Percentiles rank a stretch among this genome's conserved stretches.
These are phyloP conservation scores for Solanum tarijense DNA, from an alignment of 257 asterid genomes.

Conservation along the genomic window DNA sequence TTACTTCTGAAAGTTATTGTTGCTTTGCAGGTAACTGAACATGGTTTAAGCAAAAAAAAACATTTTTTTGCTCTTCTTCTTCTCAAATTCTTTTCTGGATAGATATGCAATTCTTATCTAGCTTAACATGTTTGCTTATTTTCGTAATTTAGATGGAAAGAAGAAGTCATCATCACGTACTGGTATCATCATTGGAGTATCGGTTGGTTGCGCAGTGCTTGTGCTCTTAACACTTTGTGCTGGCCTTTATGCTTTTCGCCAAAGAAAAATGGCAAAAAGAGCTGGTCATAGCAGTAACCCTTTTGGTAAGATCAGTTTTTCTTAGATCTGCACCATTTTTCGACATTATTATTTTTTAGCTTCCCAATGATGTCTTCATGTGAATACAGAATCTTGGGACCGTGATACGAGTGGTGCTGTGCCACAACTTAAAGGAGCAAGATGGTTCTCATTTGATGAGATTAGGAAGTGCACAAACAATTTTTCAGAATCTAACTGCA, in stretches of 20 bases:
- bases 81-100: background rate
- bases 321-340: background rate
- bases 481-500: constrained; percentile 67
- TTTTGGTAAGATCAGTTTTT: constrained; percentile 44
- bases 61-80: background rate
- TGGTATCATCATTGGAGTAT: constrained; percentile 53
- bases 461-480: constrained; percentile 47
- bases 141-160: constrained; percentile 19
- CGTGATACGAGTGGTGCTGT: constrained; percentile 55
- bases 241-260: constrained; percentile 48
- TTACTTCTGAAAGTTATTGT: constrained; percentile 43
- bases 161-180: constrained; percentile 37
- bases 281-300: constrained; percentile 45
- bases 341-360: background rate
- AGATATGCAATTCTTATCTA: background rate
- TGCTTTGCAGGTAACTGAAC: constrained; percentile 52
- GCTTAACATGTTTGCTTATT: background rate
- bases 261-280: constrained; percentile 36
- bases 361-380: constrained; percentile 1
- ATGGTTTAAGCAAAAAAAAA: background rate
- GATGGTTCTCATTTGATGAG: constrained; percentile 73
- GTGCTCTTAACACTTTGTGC: constrained; percentile 33
- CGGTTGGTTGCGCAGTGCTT: constrained; percentile 45
- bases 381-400: constrained; percentile 65
- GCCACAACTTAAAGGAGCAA: constrained; percentile 83